phyloP scores from a whole-genome alignment of 2,329 filamentous ascomycete species.

The Tolypocladium album region DNA sequence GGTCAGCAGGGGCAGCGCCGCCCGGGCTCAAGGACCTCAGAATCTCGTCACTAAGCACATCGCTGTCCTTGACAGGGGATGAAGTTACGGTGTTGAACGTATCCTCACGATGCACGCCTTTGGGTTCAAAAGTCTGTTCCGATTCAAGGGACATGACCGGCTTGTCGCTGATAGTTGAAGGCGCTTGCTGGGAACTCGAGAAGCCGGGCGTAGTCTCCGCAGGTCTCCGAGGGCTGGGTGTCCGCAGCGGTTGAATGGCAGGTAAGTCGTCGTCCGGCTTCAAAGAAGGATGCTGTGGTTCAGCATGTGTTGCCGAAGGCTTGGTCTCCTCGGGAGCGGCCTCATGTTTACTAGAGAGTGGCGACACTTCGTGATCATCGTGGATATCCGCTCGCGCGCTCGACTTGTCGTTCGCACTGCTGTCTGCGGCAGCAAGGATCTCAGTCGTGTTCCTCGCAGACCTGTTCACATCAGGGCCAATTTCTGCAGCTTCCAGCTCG shows the following conservation, averaged over 20 bases:
- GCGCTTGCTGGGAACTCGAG: conserved; percentile 11
- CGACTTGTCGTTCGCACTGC: no score
- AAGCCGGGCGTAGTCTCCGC: conserved; percentile 6
- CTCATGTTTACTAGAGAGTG: background rate
- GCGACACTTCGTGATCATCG: background rate
- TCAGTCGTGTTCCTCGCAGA: background rate
- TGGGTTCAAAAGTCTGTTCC: conserved; percentile 22
- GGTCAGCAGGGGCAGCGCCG: conserved; percentile 11
- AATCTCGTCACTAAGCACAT: conserved; percentile 63
- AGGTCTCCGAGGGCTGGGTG: conserved; percentile 17
- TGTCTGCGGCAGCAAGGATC: background rate
- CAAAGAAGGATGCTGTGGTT: conserved; percentile 3
- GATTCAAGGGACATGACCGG: conserved; percentile 1
- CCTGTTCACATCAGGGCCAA: background rate
- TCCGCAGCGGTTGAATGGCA: conserved; percentile 21
- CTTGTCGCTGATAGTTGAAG: background rate
- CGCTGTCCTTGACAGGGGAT: conserved; percentile 56
- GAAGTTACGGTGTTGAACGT: conserved; percentile 38
- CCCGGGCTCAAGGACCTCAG: conserved; percentile 54
- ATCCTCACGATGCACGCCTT: conserved; percentile 27
- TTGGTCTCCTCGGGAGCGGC: background rate
- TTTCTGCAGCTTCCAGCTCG: background rate
- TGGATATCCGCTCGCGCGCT: background rate
- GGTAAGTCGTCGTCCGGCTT: conserved; percentile 8
- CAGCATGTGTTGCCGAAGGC: background rate